phyloP scores from a whole-genome alignment of 495 filamentous ascomycete genomes.

The Paragyromitra xinjiangensis region DNA sequence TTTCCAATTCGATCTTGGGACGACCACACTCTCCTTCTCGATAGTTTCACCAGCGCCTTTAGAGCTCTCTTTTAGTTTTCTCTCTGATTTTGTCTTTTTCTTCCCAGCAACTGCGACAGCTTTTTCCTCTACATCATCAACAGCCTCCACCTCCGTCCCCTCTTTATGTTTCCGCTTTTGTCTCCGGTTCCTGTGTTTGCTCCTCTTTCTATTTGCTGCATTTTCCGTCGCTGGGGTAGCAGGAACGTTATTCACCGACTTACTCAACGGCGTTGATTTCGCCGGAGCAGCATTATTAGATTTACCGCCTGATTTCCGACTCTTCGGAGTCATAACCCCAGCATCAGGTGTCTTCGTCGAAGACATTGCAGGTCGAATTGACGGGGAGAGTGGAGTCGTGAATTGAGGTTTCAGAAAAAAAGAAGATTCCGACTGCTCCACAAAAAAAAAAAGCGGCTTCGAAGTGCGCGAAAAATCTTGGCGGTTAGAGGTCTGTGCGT shows the following conservation, averaged over 20 bases:
- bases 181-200: neutral
- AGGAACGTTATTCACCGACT: constrained; percentile 15
- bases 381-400: neutral
- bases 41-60: neutral
- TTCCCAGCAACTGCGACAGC: constrained; percentile 11
- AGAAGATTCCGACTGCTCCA: neutral
- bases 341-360: constrained; percentile 20
- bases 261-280: constrained; percentile 13
- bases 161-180: constrained; percentile 13
- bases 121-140: neutral
- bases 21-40: constrained; percentile 1
- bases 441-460: constrained; percentile 8
- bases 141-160: neutral
- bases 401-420: neutral
- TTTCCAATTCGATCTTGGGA: constrained; percentile 36
- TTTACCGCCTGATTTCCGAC: constrained; percentile 6
- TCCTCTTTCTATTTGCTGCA: neutral
- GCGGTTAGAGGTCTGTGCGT: constrained; percentile 8
- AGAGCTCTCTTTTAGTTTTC: constrained; percentile 6
- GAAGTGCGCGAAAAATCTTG: constrained; percentile 46
- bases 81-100: constrained; percentile 16
- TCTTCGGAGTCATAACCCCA: constrained; percentile 6
- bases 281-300: neutral
- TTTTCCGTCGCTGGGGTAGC: neutral
- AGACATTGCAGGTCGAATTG: constrained; percentile 34